Base-by-base conservation (phyloP, 192 early-diverging fungal genomes). In the Backusella tuberculispora region DNA sequence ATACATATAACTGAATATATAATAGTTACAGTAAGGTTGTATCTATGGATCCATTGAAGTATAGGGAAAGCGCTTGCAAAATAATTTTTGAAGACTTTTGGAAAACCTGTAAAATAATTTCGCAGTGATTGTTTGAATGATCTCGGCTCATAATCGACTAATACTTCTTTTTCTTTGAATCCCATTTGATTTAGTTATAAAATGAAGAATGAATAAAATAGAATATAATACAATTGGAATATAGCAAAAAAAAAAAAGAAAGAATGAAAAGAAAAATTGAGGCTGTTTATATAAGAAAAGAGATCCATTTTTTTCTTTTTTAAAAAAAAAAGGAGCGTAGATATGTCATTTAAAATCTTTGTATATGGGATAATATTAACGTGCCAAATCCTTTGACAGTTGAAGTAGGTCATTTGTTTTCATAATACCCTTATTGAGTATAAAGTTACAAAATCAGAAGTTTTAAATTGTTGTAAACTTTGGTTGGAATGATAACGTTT, bases 41-140 rank as follows among this genome's bases (percentile, higher is more conserved):
- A 81, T 69, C 76, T 73, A 48, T 70, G 65, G n/a, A 81, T 74
- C 80, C 80, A 81, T 40, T 66, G 65, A 19, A 75, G 19, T 42
- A 81, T 81, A 21, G 80, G 80, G 14, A 81, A 81, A 17, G 74
- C 29, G 21, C 43, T 73, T 29, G 8, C 26, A 21, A 71, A n/a
- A 15, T 81, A 81, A 2, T 63, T 44, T 47, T 44, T 78, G 1
- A 72, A 66, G 15, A 48, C 60, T 8, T 7, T 38, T 5, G 76
- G 76, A 40, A 69, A 24, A 40, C 73, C 21, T 34, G 37, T 14
- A n/a, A 67, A 19, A n/a, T 19, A 41, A 67, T 67, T 43, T 67
- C 19, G n/a, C 40, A 67, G 13, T 40, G n/a, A 43, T 41, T 67
- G 38, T 38, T 43, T n/a, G 0, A 19, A 43, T 21, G 66, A 21